Evolutionary conservation across 768 basidiomycete genomes (phyloP), one percentile per base, ranked within the genome.

Genomic region (Roridomyces roridus): DNA sequence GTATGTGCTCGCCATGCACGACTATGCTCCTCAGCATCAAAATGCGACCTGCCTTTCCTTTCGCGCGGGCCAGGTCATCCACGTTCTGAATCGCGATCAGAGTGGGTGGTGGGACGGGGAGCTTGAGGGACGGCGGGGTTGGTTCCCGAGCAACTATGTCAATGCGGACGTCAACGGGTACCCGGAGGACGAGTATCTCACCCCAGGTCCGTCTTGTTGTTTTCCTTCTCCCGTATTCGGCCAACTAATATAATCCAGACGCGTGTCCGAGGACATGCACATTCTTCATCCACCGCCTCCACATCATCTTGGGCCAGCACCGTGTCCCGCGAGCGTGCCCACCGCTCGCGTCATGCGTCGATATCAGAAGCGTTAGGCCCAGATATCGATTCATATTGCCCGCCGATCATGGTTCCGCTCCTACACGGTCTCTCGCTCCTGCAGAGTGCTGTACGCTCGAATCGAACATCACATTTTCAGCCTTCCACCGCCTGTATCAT

Each of bases 101-200:
- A 92, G 88, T 64, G 97, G 97, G 0, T 98, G 97, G 97, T 98
- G 96, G 96, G 96, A 99, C 68, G 97, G 97, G 10, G 94, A 98
- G 73, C 71, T 96, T 17, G 91, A 94, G 31, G 91, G 87, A 3
- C 76, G 87, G 57, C 78, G 96, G 65, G 97, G 97, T 12, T 99
- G 97, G 97, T 98, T 98, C 73, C 97, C 97, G 18, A 95, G 93
- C 67, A 99, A 98, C 74, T 98, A 97, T 74, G 91, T 93, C 61
- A 88, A 86, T 62, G 75, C 82, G 15, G 87, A 89, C 62, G 76
- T 82, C 46, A 80, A 79, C 47, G 78, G 84, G 35, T 67, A 88
- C 56, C 80, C 79, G 5, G 84, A 75, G 59, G 87, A 89, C 66
- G 82, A 87, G 55, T 74, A 83, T 20, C 72, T 82, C 48, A 70